These are phyloP conservation scores for Beta lomatogona DNA, from an alignment of 179 eudicot genomes.

Conservation along the genomic window DNA sequence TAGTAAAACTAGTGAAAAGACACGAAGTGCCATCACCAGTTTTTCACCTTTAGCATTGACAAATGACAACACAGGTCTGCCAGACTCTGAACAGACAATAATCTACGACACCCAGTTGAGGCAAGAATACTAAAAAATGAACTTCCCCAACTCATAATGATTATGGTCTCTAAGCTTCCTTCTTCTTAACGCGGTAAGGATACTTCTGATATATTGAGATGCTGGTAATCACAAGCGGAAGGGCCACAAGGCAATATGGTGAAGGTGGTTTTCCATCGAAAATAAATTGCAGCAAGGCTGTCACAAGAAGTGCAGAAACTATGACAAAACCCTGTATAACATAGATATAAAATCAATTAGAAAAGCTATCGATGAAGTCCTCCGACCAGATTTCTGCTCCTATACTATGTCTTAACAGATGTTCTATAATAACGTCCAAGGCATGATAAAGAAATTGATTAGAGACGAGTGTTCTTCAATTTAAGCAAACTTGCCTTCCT, in stretches of 20 bases:
- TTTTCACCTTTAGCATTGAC: conserved; percentile 12
- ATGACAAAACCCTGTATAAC: conserved; percentile 85
- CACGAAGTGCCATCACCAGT: not conserved
- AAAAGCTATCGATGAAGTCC: too few species aligned
- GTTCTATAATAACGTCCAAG: not conserved
- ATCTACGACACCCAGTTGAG: conserved; percentile 4
- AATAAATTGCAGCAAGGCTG: conserved; percentile 82
- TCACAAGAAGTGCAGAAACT: conserved; percentile 95
- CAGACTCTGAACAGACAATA: not conserved
- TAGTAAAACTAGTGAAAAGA: not conserved
- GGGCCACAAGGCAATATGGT: conserved; percentile 79
- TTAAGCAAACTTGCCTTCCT: conserved; percentile 66
- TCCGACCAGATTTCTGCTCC: not conserved
- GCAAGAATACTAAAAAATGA: conserved; percentile 15
- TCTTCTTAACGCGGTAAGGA: conserved; percentile 78
- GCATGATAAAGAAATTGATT: not conserved
- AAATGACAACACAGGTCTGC: not conserved
- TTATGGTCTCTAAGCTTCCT: conserved; percentile 56
- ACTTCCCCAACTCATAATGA: conserved; percentile 15
- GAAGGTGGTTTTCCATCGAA: conserved; percentile 93
- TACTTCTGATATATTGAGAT: conserved; percentile 84
- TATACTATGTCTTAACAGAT: not conserved
- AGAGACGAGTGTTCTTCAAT: not conserved
- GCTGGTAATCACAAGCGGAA: conserved; percentile 82
- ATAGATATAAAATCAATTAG: not conserved